Base-by-base conservation (phyloP, 1,284 basidiomycete species). In the Vanrija humicola region DNA sequence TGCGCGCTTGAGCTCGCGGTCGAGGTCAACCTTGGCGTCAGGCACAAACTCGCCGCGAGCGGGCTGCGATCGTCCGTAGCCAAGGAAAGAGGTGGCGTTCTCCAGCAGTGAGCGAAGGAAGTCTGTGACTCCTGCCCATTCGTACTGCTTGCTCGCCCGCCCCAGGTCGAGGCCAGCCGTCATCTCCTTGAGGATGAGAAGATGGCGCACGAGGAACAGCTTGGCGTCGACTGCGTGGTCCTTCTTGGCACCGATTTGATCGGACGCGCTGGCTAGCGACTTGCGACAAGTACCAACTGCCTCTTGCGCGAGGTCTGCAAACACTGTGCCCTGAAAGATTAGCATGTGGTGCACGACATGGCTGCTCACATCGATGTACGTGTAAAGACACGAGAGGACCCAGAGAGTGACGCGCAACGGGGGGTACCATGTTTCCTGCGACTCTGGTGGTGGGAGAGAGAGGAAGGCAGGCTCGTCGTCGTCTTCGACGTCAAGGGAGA, bases 221-320 rank as follows among this genome's bases (percentile, higher is more conserved):
- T 86, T 81, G 0, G 84, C 86, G 64, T 95, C 90, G 9, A 88
- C 75, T 6, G 67, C 23, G 55, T 64, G 70, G 38, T 80, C 81
- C 21, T 77, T 72, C 46, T 81, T 82, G 7, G 81, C 74, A 21
- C 81, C 79, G 28, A 95, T 79, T 42, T 82, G 78, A 19, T 86
- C 82, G 0, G 89, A 80, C 0, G 88, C 90, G 5, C 82, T 73
- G 19, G 87, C 78, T 7, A 96, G 81, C 0, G 90, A 92, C 58
- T 85, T 81, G 40, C 87, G 84, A 70, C 91, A 94, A 4, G 91
- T 79, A 15, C 82, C 81, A 34, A 95, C 82, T 0, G 91, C 89
- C 76, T 96, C 92, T 72, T 91, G 89, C 0, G 93, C 90, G 45
- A 96, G 88, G 69, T 96, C 93, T 66, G 90, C 87, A 62, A 95